Evolutionary conservation across 2,329 filamentous ascomycete species (phyloP).

Genomic region (Cladobotryum protrusum): DNA sequence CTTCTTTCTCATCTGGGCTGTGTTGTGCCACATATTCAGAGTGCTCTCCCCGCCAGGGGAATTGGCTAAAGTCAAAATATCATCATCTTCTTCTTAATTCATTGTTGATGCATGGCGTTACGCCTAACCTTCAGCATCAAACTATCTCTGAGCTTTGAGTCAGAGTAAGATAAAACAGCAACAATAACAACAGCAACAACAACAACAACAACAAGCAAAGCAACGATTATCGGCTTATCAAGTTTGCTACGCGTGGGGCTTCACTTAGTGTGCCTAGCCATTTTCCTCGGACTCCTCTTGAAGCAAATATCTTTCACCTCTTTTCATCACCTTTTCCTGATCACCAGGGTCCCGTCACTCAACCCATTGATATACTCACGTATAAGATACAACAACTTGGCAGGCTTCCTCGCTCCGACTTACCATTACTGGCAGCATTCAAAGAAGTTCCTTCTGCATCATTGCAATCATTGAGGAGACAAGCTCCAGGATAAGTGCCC

Average conservation of each 20-base stretch:
- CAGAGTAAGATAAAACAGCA: too few relatives aligned
- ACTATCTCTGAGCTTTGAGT: not conserved
- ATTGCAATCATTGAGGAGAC: not conserved
- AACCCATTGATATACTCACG: not conserved
- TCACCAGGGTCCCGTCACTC: not conserved
- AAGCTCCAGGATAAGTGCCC: not conserved
- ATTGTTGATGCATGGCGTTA: not conserved
- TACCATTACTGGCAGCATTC: too few relatives aligned
- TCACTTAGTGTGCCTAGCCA: too few relatives aligned
- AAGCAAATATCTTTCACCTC: too few relatives aligned
- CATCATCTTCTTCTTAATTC: not conserved
- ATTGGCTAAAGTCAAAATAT: not conserved
- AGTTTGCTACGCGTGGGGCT: too few relatives aligned
- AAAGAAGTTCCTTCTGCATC: not conserved
- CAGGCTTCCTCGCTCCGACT: too few relatives aligned
- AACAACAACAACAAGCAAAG: too few relatives aligned
- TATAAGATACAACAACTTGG: not conserved
- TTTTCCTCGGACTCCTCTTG: too few relatives aligned
- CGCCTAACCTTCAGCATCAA: not conserved
- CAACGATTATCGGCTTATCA: too few relatives aligned
- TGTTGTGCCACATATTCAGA: not conserved
- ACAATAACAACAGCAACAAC: too few relatives aligned
- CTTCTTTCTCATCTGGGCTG: not conserved
- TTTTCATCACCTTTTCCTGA: too few relatives aligned
- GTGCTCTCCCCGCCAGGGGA: not conserved